Base-by-base conservation (phyloP, 2,329 filamentous ascomycete species). In the Akanthomyces uredinophilus region DNA sequence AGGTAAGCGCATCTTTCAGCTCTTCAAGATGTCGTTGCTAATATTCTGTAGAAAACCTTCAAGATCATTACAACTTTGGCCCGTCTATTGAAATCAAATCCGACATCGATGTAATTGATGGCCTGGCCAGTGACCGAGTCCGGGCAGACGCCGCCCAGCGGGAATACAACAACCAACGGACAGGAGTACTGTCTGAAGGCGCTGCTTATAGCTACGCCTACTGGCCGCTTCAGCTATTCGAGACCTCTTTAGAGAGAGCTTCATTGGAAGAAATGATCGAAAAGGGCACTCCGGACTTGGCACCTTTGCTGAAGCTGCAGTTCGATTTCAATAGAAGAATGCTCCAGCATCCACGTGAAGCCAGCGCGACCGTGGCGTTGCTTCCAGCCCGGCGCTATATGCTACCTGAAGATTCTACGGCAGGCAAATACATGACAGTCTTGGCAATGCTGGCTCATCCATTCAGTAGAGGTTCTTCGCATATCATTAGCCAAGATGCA, bases 391-490 rank as follows among this genome's bases (percentile, higher is more conserved):
- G 32, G 32, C 29, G 51, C 32, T 22, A 37, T 29, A 3, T 16
- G 29, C 29, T 14, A 39, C 24, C 29, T 22, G 51, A 18, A 13
- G 51, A 37, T 37, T 10, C 32, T 10, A 10, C 32, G 13, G 32
- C 32, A 6, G 24, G 24, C 29, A 18, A 39, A 16, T 54, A 54
- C 32, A 16, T 37, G 8, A 54, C 51, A 14, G 11, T 54, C 11
- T 18, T 14, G 10, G 11, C 51, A 5, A 35, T 27, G 65, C 82
- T 85, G 16, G 81, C 81, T 44, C 86, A 87, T 63, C 85, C 86
- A 0, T 81, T 84, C 67, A 84, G 82, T 1, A 79, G 85, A 0
- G 86, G 86, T 7, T 76, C 77, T 44, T 80, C 86, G 60, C 86
- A 87, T 72, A 83, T 87, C 72, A 11, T 76, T 75, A 6, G 56